These are phyloP conservation scores for Scleroderma bovista DNA, from an alignment of 768 basidiomycete genomes.

Conservation along the genomic window DNA sequence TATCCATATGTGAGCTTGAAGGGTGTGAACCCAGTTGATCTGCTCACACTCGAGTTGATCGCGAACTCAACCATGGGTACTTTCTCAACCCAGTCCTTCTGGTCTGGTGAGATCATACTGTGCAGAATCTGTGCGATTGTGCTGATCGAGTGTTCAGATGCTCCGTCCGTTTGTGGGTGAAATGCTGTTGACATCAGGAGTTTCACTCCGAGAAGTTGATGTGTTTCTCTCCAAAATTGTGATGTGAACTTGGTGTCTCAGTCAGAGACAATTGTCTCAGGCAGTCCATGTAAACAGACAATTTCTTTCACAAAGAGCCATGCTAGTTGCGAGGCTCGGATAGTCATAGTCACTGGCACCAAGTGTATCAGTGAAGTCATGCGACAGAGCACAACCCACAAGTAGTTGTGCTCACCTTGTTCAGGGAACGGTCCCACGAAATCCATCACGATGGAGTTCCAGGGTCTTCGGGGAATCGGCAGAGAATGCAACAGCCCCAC, in stretches of 20 bases:
- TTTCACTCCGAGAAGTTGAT: conserved; percentile 22
- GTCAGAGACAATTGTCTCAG: conserved; percentile 22
- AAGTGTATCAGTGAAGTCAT: not conserved
- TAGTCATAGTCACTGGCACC: no score
- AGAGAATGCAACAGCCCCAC: not conserved
- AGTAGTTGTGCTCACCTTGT: conserved; percentile 12
- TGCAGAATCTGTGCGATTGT: conserved; percentile 29
- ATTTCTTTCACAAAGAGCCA: no score
- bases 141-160: conserved; percentile 23
- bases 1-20: conserved; percentile 19
- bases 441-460: conserved; percentile 36
- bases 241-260: conserved; percentile 31
- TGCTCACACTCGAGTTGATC: conserved; percentile 13
- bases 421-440: conserved; percentile 33
- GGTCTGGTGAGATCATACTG: conserved; percentile 17
- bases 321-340: no score
- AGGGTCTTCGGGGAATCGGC: conserved; percentile 24
- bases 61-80: conserved; percentile 15
- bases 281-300: conserved; percentile 2
- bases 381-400: conserved; percentile 19
- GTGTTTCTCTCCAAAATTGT: conserved; percentile 27
- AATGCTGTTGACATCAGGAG: conserved; percentile 34
- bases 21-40: conserved; percentile 10
- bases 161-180: conserved; percentile 39
- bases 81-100: conserved; percentile 18